phyloP scores from a whole-genome alignment of 139 green algal species.

The Chlamydomonas sphaeroides region DNA sequence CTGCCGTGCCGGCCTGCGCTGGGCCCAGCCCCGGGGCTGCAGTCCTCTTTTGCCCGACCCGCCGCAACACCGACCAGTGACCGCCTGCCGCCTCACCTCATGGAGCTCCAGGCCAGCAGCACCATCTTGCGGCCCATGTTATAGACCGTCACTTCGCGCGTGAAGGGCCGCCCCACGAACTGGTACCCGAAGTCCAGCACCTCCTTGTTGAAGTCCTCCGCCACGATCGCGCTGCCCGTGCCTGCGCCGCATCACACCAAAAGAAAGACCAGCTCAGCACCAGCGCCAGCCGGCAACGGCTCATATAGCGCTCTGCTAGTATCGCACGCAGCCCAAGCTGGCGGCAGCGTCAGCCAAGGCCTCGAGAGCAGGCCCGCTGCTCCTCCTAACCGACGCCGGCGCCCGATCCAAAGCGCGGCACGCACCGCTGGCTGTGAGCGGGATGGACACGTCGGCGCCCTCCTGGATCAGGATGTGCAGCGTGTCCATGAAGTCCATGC shows the following conservation, averaged over 20 bases:
- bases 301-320: too few species aligned
- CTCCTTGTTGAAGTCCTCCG: conserved; percentile 56
- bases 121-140: conserved; percentile 73
- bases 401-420: too few species aligned
- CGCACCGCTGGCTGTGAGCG: conserved; percentile 66
- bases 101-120: conserved; percentile 69
- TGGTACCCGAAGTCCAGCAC: conserved; percentile 77
- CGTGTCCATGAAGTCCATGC: conserved; percentile 65
- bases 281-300: too few species aligned
- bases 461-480: conserved; percentile 84
- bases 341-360: too few species aligned
- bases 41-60: too few species aligned
- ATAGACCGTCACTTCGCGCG: conserved; percentile 53
- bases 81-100: conserved; percentile 2
- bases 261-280: too few species aligned
- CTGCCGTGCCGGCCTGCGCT: too few species aligned
- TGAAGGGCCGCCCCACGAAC: conserved; percentile 72
- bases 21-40: too few species aligned
- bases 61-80: too few species aligned
- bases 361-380: too few species aligned
- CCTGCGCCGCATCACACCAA: conserved; percentile 26
- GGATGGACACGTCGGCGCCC: conserved; percentile 72
- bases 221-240: conserved; percentile 71
- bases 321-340: too few species aligned
- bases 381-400: too few species aligned